These are phyloP conservation scores for Chalciporus piperatus DNA, from an alignment of 768 basidiomycete species.

Conservation along the genomic window DNA sequence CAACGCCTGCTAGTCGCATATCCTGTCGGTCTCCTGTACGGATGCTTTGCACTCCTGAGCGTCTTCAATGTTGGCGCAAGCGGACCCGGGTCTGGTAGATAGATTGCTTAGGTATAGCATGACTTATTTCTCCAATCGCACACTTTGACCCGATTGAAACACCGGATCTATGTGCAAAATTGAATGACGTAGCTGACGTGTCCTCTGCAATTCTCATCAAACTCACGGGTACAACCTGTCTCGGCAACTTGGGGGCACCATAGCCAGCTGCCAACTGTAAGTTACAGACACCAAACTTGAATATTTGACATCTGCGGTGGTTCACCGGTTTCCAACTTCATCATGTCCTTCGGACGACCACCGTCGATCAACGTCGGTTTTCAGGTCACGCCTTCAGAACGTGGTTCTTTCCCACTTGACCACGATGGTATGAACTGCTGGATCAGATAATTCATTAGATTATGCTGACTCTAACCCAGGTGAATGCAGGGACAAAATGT, in stretches of 20 bases:
- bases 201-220: no score
- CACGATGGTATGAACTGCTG: constrained; percentile 69
- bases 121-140: constrained; percentile 10
- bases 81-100: constrained; percentile 31
- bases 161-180: neutral
- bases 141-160: neutral
- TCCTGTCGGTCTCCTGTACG: constrained; percentile 90
- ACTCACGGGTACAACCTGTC: no score
- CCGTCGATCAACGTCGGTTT: constrained; percentile 81
- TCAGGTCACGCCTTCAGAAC: constrained; percentile 72
- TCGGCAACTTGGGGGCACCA: no score
- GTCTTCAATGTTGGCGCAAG: constrained; percentile 68
- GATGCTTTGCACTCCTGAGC: constrained; percentile 90
- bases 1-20: constrained; percentile 95
- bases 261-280: no score
- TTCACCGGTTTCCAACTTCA: neutral
- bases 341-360: constrained; percentile 91
- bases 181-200: neutral
- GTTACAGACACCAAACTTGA: no score
- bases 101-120: constrained; percentile 9
- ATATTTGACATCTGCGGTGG: no score
- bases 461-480: constrained; percentile 44
- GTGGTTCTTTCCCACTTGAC: constrained; percentile 92
- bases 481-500: constrained; percentile 87
- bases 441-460: neutral